Evolutionary conservation across 306 rosid genomes (phyloP), one percentile per base, ranked within the genome.

Genomic region (Prunus fruticosa): DNA sequence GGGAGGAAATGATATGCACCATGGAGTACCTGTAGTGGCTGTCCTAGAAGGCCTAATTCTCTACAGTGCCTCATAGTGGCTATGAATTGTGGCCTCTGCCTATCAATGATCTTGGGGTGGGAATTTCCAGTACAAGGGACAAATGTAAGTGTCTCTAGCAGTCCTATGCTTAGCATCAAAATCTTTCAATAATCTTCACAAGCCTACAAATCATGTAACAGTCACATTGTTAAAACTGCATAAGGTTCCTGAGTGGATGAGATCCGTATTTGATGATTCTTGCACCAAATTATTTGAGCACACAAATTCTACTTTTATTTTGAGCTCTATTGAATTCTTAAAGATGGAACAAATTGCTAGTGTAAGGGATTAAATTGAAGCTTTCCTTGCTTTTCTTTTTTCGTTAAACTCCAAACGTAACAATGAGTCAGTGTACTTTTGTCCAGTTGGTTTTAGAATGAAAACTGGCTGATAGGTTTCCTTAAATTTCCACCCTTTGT

Each of bases 241-340:
- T 62, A 82, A 83, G 76, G 61, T 77, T 76, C 95, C 95, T 30
- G 30, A 28, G 30, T 28, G 30, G 30, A 30, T 3, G 32, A 30
- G 77, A 78, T 83, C 81, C 30, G 79, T 86, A 45, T 87, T 93
- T 75, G 80, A 87, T 82, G 71, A 81, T 63, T 80, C 92, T 60
- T 87, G 90, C 84, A 51, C 71, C 88, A 53, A 81, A 73, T 79
- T 78, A 85, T 79, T 65, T 91, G 79, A 89, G 83, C 83, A 58
- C 79, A 23, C 94, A 90, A 84, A 84, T 84, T 43, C 72, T 93
- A 74, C 74, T 81, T 66, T 81, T 90, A 73, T 87, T 93, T 78
- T 83, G 84, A 84, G 90, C 84, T 84, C 89, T 93, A 58, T 78
- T 88, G 82, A 87, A 64, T 84, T 86, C 81, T 77, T 91, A 82